Evolutionary conservation across 345 rosid genomes (phyloP).

Genomic region (Conringia planisiliqua): DNA sequence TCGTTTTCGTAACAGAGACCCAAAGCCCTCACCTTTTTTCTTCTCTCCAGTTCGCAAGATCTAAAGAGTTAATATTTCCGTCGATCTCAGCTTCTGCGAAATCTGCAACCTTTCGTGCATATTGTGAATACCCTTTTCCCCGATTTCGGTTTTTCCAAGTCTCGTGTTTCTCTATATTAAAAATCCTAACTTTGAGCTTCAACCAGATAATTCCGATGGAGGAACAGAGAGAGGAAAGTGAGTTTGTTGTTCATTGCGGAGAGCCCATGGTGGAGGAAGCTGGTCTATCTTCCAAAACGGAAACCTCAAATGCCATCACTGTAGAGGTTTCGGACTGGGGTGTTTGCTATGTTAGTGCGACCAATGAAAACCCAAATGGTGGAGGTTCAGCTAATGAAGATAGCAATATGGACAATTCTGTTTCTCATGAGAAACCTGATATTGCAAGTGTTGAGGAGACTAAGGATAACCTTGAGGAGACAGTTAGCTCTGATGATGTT

Average conservation of each 20-base stretch:
- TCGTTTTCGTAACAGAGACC: slow-evolving; percentile 7
- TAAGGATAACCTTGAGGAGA: not conserved
- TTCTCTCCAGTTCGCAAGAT: not conserved
- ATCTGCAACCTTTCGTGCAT: not conserved
- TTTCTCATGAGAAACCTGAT: slow-evolving; percentile 10
- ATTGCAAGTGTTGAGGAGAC: not conserved
- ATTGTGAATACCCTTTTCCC: not conserved
- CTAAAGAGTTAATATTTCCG: not conserved
- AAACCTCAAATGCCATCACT: slow-evolving; percentile 10
- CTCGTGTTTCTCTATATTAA: not conserved
- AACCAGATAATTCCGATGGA: not conserved
- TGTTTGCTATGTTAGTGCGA: not conserved
- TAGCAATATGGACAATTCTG: not conserved
- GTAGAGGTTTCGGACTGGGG: not conserved
- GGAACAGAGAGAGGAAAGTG: slow-evolving; percentile 5
- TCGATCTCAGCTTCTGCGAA: not conserved
- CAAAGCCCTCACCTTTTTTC: not conserved
- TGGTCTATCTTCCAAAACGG: not conserved
- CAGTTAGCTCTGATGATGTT: not conserved
- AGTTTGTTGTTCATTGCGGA: not conserved
- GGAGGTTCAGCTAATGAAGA: not conserved
- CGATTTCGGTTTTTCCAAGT: not conserved
- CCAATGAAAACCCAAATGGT: not conserved
- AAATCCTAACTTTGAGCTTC: not conserved
- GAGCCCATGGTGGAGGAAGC: slow-evolving; percentile 12